Evolutionary conservation across 495 filamentous ascomycete species (phyloP).

Genomic region (Massariosphaeria phaeospora): DNA sequence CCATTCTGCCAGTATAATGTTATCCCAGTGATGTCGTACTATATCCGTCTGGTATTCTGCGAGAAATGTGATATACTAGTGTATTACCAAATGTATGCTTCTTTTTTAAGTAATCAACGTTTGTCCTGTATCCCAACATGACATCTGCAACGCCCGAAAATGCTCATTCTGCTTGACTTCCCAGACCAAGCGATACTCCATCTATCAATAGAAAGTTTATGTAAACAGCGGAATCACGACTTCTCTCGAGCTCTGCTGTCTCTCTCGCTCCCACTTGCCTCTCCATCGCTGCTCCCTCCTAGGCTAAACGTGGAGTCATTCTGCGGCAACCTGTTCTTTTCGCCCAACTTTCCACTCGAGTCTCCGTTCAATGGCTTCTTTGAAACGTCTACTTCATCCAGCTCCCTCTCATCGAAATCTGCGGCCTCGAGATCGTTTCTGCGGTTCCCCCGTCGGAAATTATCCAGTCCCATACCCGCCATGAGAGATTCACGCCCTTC

Average conservation of each 20-base stretch:
- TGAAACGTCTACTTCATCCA: constrained; percentile 56
- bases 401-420: constrained; percentile 84
- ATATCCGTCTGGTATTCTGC: too few species aligned
- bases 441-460: constrained; percentile 45
- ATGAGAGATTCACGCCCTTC: constrained; percentile 41
- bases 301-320: constrained; percentile 50
- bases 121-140: too few species aligned
- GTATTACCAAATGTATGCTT: too few species aligned
- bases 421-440: constrained; percentile 67
- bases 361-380: constrained; percentile 15
- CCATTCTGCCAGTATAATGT: background rate
- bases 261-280: constrained; percentile 30
- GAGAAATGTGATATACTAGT: too few species aligned
- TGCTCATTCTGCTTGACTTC: too few species aligned
- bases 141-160: too few species aligned
- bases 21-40: too few species aligned
- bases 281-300: constrained; percentile 55
- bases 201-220: too few species aligned
- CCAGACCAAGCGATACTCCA: too few species aligned
- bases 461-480: constrained; percentile 50
- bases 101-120: too few species aligned
- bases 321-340: constrained; percentile 20
- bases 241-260: constrained; percentile 13
- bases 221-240: constrained; percentile 10
- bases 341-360: constrained; percentile 42